A percentile compares a stretch with the other conserved stretches of the same genome.
phyloP scores from a whole-genome alignment of 768 basidiomycete species.

The Hygrophorus russula region DNA sequence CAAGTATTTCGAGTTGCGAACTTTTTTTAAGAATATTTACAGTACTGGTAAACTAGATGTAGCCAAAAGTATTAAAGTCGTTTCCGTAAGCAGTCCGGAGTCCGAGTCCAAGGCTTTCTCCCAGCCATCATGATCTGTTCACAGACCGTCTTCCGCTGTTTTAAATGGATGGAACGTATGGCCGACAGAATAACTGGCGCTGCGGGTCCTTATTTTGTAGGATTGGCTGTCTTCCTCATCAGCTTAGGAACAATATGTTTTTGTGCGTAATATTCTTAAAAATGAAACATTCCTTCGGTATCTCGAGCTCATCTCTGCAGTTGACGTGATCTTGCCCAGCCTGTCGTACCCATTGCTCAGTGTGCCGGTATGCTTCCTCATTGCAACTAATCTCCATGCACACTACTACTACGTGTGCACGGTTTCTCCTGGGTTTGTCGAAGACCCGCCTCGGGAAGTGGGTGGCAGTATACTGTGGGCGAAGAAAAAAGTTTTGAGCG shows the following conservation, averaged over 20 bases:
- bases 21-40: no score
- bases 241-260: conserved; percentile 61
- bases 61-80: not conserved
- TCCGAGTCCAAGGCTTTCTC: no score
- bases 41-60: no score
- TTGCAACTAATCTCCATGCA: conserved; percentile 61
- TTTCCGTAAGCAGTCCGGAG: not conserved
- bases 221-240: conserved; percentile 67
- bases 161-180: conserved; percentile 51
- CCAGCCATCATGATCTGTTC: conserved; percentile 28
- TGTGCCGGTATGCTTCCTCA: conserved; percentile 60
- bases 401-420: conserved; percentile 87
- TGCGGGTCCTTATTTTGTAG: conserved; percentile 86
- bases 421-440: conserved; percentile 67
- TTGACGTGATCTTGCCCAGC: conserved; percentile 65
- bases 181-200: conserved; percentile 81
- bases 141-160: conserved; percentile 37
- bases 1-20: no score
- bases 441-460: conserved; percentile 36
- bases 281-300: conserved; percentile 1
- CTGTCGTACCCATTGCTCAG: conserved; percentile 49
- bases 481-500: conserved; percentile 19
- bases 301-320: conserved; percentile 26
- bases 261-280: conserved; percentile 40
- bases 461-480: conserved; percentile 51